A percentile compares a stretch with the other conserved stretches of the same genome.
phyloP scores from a whole-genome alignment of 768 basidiomycete genomes.

The Nevesoporus exiguus region DNA sequence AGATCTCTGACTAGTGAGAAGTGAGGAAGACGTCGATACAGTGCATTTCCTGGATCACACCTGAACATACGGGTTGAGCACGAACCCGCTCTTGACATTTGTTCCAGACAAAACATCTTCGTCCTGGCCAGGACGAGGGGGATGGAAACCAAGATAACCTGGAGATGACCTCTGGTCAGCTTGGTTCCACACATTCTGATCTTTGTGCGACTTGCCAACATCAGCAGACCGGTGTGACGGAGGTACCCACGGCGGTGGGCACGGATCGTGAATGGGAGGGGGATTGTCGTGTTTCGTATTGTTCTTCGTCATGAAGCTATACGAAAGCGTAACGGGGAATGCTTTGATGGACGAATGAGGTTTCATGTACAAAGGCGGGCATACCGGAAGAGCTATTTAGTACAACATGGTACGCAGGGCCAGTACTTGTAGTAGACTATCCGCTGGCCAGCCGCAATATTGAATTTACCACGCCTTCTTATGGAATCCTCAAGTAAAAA shows the following conservation, averaged over 20 bases:
- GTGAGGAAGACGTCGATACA: not conserved
- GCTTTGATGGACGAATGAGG: not conserved
- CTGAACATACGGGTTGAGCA: conserved; percentile 49
- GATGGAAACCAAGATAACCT: conserved; percentile 79
- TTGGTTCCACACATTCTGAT: not conserved
- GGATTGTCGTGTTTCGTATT: conserved; percentile 25
- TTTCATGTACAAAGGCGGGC: not conserved
- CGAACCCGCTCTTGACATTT: conserved; percentile 66
- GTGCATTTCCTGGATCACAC: conserved; percentile 38
- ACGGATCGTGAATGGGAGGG: conserved; percentile 58
- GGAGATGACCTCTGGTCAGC: not conserved
- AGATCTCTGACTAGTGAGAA: conserved; percentile 22
- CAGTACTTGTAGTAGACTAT: too few species aligned
- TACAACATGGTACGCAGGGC: too few species aligned
- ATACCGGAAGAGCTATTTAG: not conserved
- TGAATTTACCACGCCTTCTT: too few species aligned
- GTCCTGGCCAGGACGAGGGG: conserved; percentile 69
- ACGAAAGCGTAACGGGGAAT: not conserved
- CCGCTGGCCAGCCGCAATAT: too few species aligned
- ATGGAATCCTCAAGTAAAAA: too few species aligned
- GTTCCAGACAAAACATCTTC: conserved; percentile 67
- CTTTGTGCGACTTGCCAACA: conserved; percentile 46
- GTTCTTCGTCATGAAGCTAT: conserved; percentile 20
- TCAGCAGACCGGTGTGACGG: conserved; percentile 63
- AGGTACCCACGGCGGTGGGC: conserved; percentile 73